Base-by-base conservation (phyloP, 2,329 filamentous ascomycete genomes). In the Tolypocladium tundrense region DNA sequence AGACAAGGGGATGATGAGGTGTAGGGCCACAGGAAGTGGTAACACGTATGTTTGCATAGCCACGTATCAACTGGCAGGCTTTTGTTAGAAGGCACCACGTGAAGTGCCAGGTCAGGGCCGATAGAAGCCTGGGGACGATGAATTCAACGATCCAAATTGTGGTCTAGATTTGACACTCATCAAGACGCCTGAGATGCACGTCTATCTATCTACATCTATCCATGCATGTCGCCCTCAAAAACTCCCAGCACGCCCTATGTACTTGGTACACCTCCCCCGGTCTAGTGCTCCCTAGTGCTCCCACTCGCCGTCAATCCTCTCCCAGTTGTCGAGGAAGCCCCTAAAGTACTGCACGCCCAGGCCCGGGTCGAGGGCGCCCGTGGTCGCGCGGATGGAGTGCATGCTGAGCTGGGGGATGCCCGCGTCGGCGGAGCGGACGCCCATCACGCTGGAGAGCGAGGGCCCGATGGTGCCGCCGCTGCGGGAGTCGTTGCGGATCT, bases 391-490 rank as follows among this genome's bases (percentile, higher is more conserved):
- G 63, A 97, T 88, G 56, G 85, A 90, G 73, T 97, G 93, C 93
- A 97, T 97, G 68, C 88, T 93, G 65, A 97, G 74, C 75, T 97
- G 93, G 6, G 91, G 87, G 66, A 97, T 87, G 16, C 93, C 93
- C 0, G 90, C 91, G 70, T 97, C 93, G 54, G 94, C 88, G 0
- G 90, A 84, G 55, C 90, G 78, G 59, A 96, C 86, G 37, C 93
- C 93, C 73, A 94, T 88, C 35, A 82, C 83, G 35, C 87, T 85
- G 64, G 86, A 91, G 41, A 96, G 79, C 83, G 92, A 91, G 0
- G 94, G 94, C 0, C 94, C 94, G n/a, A 97, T 91, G 0, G 94
- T 99, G 19, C 94, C 94, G 37, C 94, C 94, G 67, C 86, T 90
- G 57, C 93, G 80, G 11, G 83, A 88, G 73, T 97, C 94, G 70